Percentiles rank a stretch among this genome's conserved stretches.
Conservation (phyloP, 805 yeast species). For the Pichia heedii region DNA sequence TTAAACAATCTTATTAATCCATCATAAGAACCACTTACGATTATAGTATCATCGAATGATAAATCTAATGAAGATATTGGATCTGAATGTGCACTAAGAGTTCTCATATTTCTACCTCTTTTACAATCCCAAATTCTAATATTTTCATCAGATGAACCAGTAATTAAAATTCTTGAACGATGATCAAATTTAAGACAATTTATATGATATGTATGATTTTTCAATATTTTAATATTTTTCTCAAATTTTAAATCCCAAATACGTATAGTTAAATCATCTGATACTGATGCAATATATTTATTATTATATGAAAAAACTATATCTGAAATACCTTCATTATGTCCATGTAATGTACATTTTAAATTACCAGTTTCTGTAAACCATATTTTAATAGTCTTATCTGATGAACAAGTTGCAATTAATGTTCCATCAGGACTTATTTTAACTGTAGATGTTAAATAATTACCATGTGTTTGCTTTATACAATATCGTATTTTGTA, state of each 20-base stretch:
- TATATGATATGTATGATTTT: slow-evolving; percentile 82
- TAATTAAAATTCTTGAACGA: slow-evolving; percentile 69
- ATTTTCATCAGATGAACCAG: slow-evolving; percentile 87
- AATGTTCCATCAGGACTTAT: slow-evolving; percentile 52
- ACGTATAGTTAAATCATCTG: slow-evolving; percentile 76
- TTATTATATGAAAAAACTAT: slow-evolving; percentile 73
- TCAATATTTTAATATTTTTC: slow-evolving; percentile 41
- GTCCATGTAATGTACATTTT: slow-evolving; percentile 40
- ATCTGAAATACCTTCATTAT: slow-evolving; percentile 64
- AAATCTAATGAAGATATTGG: slow-evolving; percentile 74
- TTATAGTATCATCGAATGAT: slow-evolving; percentile 69
- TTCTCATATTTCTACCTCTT: slow-evolving; percentile 60
- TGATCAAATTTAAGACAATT: slow-evolving; percentile 59
- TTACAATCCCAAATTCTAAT: slow-evolving; percentile 83
- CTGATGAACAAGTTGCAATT: slow-evolving; percentile 53
- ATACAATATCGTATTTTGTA: slow-evolving; percentile 13
- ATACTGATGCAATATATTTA: slow-evolving; percentile 66
- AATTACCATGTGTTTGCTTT: slow-evolving; percentile 9
- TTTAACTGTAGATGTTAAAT: slow-evolving; percentile 37
- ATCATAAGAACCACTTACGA: slow-evolving; percentile 82
- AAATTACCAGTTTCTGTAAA: slow-evolving; percentile 29
- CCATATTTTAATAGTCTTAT: slow-evolving; percentile 53
- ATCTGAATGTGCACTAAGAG: slow-evolving; percentile 87
- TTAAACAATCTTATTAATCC: slow-evolving; percentile 88
- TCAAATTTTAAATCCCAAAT: slow-evolving; percentile 56